Base-by-base conservation (phyloP, 768 basidiomycete species). In the Mycena latifolia region DNA sequence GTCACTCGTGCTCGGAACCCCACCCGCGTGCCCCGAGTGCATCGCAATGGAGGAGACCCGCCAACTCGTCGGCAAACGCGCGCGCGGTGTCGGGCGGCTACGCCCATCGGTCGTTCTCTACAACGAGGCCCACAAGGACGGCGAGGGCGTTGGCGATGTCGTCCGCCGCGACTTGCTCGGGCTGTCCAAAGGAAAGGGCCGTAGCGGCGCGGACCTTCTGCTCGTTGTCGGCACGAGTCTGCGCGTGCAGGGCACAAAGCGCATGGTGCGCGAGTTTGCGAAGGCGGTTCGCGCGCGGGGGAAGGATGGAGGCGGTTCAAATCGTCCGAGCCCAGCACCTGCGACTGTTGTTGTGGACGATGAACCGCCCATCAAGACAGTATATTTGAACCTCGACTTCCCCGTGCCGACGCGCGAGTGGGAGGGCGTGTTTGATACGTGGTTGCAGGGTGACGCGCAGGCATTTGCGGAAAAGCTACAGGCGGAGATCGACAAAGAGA, bases 141-240 rank as follows among this genome's bases (percentile, higher is more conserved):
- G 94, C 5, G 93, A 96, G 71, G 88, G 88, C 24, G 94, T 97
- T 2, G 96, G 96, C 1, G 88, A 92, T 58, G 85, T 91, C 24
- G 93, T 96, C n/a, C 81, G 89, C 71, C 87, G 86, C 69, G 96
- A 98, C 75, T 79, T 97, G 59, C 82, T 93, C 58, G 92, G 93
- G 10, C 82, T 86, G 10, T 86, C 84, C 3, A 87, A 87, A 69
- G 87, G 89, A 17, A 91, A 89, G 71, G 89, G 89, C 3, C 82
- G 89, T 65, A 86, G 86, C 50, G 88, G 91, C 5, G 93, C 94
- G 10, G 96, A 98, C 78, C 76, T 95, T 48, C 79, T 98, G 39
- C 78, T 98, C 56, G 95, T 98, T 17, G 95, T 94, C 20, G 96
- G 96, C 47, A 97, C 95, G 61, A 95, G 92, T 76, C 79, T 98